These are phyloP conservation scores for Discostella pseudostelligera DNA, from an alignment of 108 stramenopile genomes.

Conservation along the genomic window DNA sequence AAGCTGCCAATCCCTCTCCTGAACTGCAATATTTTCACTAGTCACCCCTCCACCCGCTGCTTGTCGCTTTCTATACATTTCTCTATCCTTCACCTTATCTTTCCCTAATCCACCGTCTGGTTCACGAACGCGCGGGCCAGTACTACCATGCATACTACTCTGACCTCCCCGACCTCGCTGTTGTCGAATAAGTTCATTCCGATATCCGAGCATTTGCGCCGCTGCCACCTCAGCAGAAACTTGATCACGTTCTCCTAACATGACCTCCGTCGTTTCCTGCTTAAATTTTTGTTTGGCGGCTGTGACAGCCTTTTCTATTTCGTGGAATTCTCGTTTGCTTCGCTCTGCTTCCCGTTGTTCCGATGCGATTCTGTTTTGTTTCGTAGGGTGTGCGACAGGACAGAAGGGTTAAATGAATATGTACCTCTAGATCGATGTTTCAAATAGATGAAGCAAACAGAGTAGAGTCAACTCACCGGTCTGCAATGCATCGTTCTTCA, in stretches of 20 bases:
- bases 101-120: slow-evolving; percentile 69
- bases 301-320: slow-evolving; percentile 75
- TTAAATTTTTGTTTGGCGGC: slow-evolving; percentile 75
- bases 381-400: neutral
- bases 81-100: slow-evolving; percentile 70
- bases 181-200: slow-evolving; percentile 80
- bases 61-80: slow-evolving; percentile 80
- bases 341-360: slow-evolving; percentile 80
- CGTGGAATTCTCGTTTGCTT: slow-evolving; percentile 60
- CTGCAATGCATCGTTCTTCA: slow-evolving; percentile 83
- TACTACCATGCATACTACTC: slow-evolving; percentile 24
- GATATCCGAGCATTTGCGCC: slow-evolving; percentile 88
- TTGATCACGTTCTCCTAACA: slow-evolving; percentile 86
- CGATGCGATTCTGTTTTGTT: slow-evolving; percentile 55
- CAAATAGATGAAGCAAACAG: neutral
- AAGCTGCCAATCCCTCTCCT: slow-evolving; percentile 83
- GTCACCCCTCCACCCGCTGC: slow-evolving; percentile 82
- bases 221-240: slow-evolving; percentile 74
- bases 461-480: slow-evolving; percentile 37
- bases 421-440: neutral
- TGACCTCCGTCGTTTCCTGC: slow-evolving; percentile 78
- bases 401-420: neutral
- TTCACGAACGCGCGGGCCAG: slow-evolving; percentile 67
- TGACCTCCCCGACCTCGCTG: slow-evolving; percentile 53
- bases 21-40: slow-evolving; percentile 67